Evolutionary conservation across 2,329 filamentous ascomycete genomes (phyloP).

Genomic region (Talaromyces sp.): DNA sequence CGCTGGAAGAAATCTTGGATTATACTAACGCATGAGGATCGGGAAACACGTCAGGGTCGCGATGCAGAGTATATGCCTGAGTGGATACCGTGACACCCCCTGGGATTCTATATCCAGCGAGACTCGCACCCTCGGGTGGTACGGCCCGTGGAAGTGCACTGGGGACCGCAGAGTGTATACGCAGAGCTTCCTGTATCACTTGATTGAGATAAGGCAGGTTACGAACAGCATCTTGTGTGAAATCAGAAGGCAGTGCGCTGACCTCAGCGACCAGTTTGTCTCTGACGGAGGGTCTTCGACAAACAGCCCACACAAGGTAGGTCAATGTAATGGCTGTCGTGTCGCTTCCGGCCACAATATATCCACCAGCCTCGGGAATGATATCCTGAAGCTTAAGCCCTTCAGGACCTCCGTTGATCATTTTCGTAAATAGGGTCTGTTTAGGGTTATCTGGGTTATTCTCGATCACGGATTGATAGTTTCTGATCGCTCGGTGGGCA

Average conservation of each 20-base stretch:
- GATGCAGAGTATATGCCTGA: conserved; percentile 52
- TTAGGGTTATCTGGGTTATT: conserved; percentile 30
- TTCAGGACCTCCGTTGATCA: conserved; percentile 30
- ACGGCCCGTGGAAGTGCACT: conserved; percentile 53
- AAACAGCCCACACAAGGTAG: conserved; percentile 43
- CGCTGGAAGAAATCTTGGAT: background rate
- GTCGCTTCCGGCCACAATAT: conserved; percentile 52
- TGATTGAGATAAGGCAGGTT: conserved; percentile 53
- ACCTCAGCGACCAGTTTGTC: conserved; percentile 50
- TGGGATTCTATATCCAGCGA: conserved; percentile 45
- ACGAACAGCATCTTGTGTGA: conserved; percentile 48
- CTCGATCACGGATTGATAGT: conserved; percentile 24
- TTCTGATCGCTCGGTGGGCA: conserved; percentile 25
- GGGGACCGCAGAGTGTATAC: conserved; percentile 55
- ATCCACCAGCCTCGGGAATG: conserved; percentile 38
- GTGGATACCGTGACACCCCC: conserved; percentile 52
- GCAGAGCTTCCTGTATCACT: conserved; percentile 56
- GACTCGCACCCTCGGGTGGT: conserved; percentile 42
- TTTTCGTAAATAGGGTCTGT: conserved; percentile 35
- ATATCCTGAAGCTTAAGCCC: conserved; percentile 35
- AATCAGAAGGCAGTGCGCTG: conserved; percentile 26
- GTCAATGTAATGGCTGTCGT: conserved; percentile 52
- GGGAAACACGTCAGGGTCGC: conserved; percentile 39
- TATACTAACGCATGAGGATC: conserved; percentile 1
- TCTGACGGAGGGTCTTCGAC: conserved; percentile 32